Evolutionary conservation across 1,284 basidiomycete genomes (phyloP), one percentile per base, ranked within the genome.

Genomic region (Pseudozyma thailandica): DNA sequence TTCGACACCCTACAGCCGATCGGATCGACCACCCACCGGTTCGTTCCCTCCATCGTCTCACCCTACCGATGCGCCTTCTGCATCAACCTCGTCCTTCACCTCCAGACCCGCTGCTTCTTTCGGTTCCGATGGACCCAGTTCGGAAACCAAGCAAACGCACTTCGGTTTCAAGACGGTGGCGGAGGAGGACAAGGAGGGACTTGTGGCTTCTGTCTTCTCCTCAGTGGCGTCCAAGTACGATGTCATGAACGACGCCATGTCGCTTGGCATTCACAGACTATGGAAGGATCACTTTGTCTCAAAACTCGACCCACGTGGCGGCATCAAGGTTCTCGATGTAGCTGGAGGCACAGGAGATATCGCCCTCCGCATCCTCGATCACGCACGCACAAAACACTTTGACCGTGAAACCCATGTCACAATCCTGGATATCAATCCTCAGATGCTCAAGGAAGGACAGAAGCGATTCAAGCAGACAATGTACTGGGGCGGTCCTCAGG

Each of bases 181-280:
- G 25, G 90, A 92, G 83, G 89, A 90, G 45, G 84, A 87, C 43
- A 96, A 88, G 78, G 87, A 88, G 80, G 83, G 83, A 1, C 80
- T 88, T 33, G 95, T 99, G 58, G 92, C 92, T 74, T 88, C 88
- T 66, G 94, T 99, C 53, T 99, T 99, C 85, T 91, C 92, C 76
- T 95, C 92, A 5, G 95, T 99, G 53, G 94, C 96, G 39, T 92
- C 92, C 38, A 92, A 89, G 52, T 99, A 98, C 84, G 95, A 98
- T 84, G 84, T 98, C 39, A 97, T 98, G 94, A 99, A 99, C 86
- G 96, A 98, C 82, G 93, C 94, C 25, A 93, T 95, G 86, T 98
- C 95, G 6, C 85, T 98, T 60, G 96, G 96, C 30, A 91, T 98
- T 25, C 96, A 98, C 83, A 88, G 96, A 43, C 85, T 98, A 26